phyloP scores from a whole-genome alignment of 192 early-diverging fungal genomes.

The Coemansia sp. region DNA sequence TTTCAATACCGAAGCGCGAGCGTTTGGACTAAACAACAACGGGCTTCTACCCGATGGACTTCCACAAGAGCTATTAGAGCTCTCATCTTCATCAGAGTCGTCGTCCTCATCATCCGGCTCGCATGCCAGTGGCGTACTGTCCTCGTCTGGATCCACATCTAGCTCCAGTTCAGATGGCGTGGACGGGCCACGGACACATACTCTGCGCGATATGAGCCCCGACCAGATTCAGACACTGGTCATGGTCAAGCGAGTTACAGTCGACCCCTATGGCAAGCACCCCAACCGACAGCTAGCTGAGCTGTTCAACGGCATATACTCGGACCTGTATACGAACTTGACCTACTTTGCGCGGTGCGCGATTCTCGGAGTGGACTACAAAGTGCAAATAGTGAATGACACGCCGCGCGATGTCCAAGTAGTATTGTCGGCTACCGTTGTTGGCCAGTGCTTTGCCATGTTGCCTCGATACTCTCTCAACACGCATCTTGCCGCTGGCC shows the following conservation, averaged over 20 bases:
- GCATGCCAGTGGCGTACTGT: not conserved
- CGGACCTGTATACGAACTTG: conserved; percentile 65
- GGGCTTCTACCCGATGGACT: not conserved
- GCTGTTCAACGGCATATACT: conserved; percentile 65
- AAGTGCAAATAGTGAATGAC: conserved; percentile 18
- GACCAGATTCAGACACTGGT: conserved; percentile 57
- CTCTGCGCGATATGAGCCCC: conserved; percentile 39
- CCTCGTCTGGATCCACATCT: conserved; percentile 1
- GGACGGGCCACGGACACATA: conserved; percentile 19
- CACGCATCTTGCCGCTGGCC: conserved; percentile 8
- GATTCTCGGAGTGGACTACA: conserved; percentile 59
- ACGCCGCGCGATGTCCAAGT: conserved; percentile 66
- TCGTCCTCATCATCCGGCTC: conserved; percentile 20
- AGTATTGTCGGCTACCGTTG: conserved; percentile 55
- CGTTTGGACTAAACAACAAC: conserved; percentile 2
- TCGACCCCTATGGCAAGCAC: conserved; percentile 62
- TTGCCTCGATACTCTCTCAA: conserved; percentile 22
- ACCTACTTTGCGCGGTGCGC: conserved; percentile 65
- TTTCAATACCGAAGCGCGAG: not conserved
- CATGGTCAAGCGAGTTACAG: conserved; percentile 62
- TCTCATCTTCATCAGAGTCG: conserved; percentile 18
- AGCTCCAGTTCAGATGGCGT: conserved; percentile 11
- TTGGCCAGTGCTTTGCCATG: conserved; percentile 23
- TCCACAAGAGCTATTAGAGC: conserved; percentile 12
- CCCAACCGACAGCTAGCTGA: conserved; percentile 72